Evolutionary conservation across 176 grass and related monocot genomes (phyloP).

Genomic region (Stipa capillata): DNA sequence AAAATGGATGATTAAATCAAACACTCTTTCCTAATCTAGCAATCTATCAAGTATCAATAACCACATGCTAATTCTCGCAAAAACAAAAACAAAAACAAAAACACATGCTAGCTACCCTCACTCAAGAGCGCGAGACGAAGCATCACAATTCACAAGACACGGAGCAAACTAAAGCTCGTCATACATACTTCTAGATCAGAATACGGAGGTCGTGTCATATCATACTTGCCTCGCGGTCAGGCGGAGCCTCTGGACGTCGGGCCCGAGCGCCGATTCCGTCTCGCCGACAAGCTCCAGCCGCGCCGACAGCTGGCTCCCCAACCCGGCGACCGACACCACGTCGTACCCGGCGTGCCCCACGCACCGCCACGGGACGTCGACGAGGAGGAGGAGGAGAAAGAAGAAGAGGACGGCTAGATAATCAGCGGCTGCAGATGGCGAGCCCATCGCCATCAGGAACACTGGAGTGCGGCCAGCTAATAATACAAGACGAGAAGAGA

Average conservation of each 20-base stretch:
- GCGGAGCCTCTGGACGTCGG: conserved; percentile 37
- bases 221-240: conserved; percentile 50
- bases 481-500: neutral
- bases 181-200: too few species aligned
- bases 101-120: too few species aligned
- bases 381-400: neutral
- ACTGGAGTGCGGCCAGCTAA: neutral
- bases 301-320: conserved; percentile 25
- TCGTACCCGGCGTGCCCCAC: conserved; percentile 26
- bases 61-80: too few species aligned
- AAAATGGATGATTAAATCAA: neutral
- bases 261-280: conserved; percentile 17
- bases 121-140: too few species aligned
- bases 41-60: neutral
- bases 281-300: conserved; percentile 36
- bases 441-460: neutral
- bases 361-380: neutral
- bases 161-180: neutral
- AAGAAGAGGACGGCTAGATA: neutral
- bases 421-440: neutral
- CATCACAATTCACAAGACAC: neutral
- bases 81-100: neutral
- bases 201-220: neutral
- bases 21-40: neutral
- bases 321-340: conserved; percentile 1